These are phyloP conservation scores for Colletotrichum cereale DNA, from an alignment of 2,329 filamentous ascomycete species.

Conservation along the genomic window DNA sequence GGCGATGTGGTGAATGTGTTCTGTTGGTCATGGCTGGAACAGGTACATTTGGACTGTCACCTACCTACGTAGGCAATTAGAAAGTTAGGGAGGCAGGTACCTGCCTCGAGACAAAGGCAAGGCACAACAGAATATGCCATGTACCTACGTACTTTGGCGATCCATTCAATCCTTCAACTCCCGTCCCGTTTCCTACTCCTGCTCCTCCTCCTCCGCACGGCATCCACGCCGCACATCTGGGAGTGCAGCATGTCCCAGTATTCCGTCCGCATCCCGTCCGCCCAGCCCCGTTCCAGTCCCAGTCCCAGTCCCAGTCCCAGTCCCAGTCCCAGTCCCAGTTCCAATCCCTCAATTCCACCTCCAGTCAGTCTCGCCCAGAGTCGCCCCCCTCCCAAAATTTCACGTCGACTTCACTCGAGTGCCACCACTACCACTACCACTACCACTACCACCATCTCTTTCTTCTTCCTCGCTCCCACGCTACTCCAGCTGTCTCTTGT, in stretches of 20 bases:
- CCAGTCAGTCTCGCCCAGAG: conserved; percentile 2
- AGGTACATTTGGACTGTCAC: neutral
- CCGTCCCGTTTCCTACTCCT: neutral
- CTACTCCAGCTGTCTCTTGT: neutral
- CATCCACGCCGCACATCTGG: conserved; percentile 14
- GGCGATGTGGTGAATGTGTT: neutral
- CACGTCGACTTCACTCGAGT: conserved; percentile 15
- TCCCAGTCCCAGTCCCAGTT: neutral
- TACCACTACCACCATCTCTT: neutral
- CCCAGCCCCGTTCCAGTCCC: conserved; percentile 17
- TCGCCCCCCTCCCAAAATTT: conserved; percentile 26
- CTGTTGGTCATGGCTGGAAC: neutral
- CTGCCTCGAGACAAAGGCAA: neutral
- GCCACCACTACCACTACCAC: conserved; percentile 12
- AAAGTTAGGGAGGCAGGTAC: too few relatives aligned
- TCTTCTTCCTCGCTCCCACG: neutral
- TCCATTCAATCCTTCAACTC: neutral
- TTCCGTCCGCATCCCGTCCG: conserved; percentile 14
- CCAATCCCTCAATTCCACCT: conserved; percentile 16
- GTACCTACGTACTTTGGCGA: neutral
- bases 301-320: conserved; percentile 9
- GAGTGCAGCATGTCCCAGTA: conserved; percentile 8
- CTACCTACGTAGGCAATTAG: too few relatives aligned
- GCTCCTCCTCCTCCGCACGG: neutral
- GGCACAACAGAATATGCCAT: neutral